Percentiles rank a stretch among this genome's conserved stretches.
These are phyloP conservation scores for Pichia occidentalis DNA, from an alignment of 805 yeast species.

Conservation along the genomic window DNA sequence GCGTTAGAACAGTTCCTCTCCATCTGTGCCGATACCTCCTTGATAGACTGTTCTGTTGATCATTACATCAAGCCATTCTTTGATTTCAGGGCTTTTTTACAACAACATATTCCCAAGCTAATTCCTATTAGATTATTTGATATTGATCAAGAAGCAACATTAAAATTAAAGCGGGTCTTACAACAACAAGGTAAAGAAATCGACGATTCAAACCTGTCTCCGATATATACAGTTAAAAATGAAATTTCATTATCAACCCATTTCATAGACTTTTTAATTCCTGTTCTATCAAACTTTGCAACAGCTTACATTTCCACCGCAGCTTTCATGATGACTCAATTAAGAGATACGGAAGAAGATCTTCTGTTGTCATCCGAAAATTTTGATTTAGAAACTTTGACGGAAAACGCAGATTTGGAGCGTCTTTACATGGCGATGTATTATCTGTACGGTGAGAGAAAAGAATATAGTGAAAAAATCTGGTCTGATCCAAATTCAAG, in stretches of 20 bases:
- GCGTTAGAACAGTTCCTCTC: constrained; percentile 64
- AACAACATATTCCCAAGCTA: constrained; percentile 57
- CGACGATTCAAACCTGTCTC: constrained; percentile 25
- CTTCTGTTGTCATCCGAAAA: constrained; percentile 50
- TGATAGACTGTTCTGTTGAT: constrained; percentile 13
- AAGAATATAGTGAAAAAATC: constrained; percentile 48
- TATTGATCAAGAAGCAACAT: constrained; percentile 37
- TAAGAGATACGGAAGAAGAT: constrained; percentile 73
- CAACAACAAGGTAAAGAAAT: constrained; percentile 27
- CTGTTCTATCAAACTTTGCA: constrained; percentile 44
- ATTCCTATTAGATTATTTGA: constrained; percentile 48
- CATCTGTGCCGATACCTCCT: constrained; percentile 50
- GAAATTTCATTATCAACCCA: constrained; percentile 22
- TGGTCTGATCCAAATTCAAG: constrained; percentile 67
- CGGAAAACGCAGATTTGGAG: constrained; percentile 79
- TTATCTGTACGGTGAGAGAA: constrained; percentile 58
- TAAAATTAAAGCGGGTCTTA: constrained; percentile 25
- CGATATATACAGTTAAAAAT: constrained; percentile 20
- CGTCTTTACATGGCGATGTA: constrained; percentile 74
- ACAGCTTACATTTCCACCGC: constrained; percentile 53
- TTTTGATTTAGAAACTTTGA: constrained; percentile 52
- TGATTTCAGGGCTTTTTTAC: constrained; percentile 60
- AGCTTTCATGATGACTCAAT: constrained; percentile 58
- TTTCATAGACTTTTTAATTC: constrained; percentile 33
- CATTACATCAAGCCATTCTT: constrained; percentile 34